Percentiles rank a stretch among this genome's conserved stretches.
Conservation (phyloP, 1,139 yeast species). For the Zhuliangozyma parablackwelliae region DNA sequence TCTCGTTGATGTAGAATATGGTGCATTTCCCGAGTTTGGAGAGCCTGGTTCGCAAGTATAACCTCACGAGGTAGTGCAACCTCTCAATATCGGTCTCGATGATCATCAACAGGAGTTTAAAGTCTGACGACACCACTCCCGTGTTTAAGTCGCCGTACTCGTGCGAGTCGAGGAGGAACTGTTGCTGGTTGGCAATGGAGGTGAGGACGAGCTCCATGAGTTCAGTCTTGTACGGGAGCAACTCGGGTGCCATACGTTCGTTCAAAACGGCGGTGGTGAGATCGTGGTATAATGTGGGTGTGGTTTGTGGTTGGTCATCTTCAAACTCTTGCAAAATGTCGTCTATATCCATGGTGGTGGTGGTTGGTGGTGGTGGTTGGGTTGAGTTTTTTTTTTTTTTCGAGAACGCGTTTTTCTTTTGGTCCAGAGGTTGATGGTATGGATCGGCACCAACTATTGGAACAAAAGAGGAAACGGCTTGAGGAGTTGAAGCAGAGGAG, state of each 20-base stretch:
- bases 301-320: slow-evolving; percentile 8
- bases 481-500: slow-evolving; percentile 37
- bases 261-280: slow-evolving; percentile 72
- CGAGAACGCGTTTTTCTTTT: slow-evolving; percentile 6
- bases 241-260: slow-evolving; percentile 82
- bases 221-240: slow-evolving; percentile 63
- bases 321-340: slow-evolving; percentile 68
- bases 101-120: slow-evolving; percentile 74
- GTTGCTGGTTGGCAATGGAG: slow-evolving; percentile 66
- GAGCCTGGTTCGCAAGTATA: slow-evolving; percentile 75
- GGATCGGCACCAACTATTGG: slow-evolving; percentile 39
- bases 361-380: slow-evolving; percentile 1
- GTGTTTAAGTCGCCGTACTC: slow-evolving; percentile 44
- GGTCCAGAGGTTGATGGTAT: slow-evolving; percentile 10
- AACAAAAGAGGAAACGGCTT: slow-evolving; percentile 40
- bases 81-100: slow-evolving; percentile 91
- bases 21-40: slow-evolving; percentile 68
- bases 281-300: slow-evolving; percentile 27
- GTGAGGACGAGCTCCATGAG: slow-evolving; percentile 55
- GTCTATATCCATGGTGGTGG: slow-evolving; percentile 48
- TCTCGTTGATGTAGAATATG: slow-evolving; percentile 44
- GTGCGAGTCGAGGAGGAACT: slow-evolving; percentile 59
- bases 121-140: slow-evolving; percentile 49
- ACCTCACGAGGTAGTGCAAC: slow-evolving; percentile 70
- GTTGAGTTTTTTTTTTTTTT: background rate